A percentile compares a stretch with the other conserved stretches of the same genome.
Evolutionary conservation across 1,139 yeast species (phyloP).

Genomic region (Geotrichum histeridarum): DNA sequence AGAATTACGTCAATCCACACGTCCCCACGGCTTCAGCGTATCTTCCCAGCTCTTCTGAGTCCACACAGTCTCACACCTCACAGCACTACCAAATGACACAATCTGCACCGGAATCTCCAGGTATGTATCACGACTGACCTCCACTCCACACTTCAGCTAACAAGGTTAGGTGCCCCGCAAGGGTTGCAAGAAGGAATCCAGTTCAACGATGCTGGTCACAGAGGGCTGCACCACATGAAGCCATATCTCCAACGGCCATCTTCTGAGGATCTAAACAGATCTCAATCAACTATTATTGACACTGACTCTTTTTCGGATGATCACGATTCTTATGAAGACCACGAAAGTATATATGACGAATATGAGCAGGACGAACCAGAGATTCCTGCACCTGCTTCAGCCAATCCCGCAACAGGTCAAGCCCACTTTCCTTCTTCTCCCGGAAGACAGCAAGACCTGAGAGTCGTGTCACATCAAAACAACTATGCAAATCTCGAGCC

Average conservation of each 20-base stretch:
- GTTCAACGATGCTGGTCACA: slow-evolving; percentile 10
- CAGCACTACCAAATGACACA: slow-evolving; percentile 3
- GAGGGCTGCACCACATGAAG: slow-evolving; percentile 13
- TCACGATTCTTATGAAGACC: slow-evolving; percentile 17
- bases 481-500: slow-evolving; percentile 12
- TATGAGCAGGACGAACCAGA: slow-evolving; percentile 13
- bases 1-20: not conserved
- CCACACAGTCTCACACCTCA: not conserved
- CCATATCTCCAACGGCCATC: slow-evolving; percentile 13
- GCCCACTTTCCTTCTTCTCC: slow-evolving; percentile 5
- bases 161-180: slow-evolving; percentile 1
- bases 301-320: slow-evolving; percentile 21
- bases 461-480: slow-evolving; percentile 12
- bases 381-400: not conserved
- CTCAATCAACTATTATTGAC: slow-evolving; percentile 21
- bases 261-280: slow-evolving; percentile 16
- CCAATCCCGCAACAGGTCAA: not conserved
- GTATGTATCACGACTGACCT: not conserved
- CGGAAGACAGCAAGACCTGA: slow-evolving; percentile 5
- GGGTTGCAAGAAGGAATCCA: slow-evolving; percentile 21
- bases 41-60: not conserved
- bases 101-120: not conserved
- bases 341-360: slow-evolving; percentile 20
- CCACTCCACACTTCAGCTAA: not conserved
- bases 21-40: not conserved